Evolutionary conservation across 495 filamentous ascomycete species (phyloP).

Genomic region (Jackrogersella multiformis): DNA sequence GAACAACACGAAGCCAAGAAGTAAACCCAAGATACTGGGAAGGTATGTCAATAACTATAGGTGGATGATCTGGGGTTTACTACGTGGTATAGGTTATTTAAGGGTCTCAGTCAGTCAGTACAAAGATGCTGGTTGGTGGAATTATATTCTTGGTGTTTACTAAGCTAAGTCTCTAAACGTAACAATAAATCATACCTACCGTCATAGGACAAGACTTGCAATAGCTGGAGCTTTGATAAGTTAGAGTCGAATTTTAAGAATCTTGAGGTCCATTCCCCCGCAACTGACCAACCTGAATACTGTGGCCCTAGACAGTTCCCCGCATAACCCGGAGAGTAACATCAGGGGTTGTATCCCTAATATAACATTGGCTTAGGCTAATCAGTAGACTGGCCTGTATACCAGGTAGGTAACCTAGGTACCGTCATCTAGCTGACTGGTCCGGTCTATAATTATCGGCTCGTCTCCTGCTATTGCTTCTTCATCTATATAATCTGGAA

Average conservation of each 20-base stretch:
- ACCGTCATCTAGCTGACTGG: no score
- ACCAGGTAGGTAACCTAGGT: no score
- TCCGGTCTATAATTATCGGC: no score
- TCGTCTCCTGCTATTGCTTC: no score
- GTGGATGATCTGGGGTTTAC: conserved; percentile 38
- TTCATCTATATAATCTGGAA: no score
- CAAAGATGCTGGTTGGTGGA: conserved; percentile 13
- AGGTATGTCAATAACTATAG: conserved; percentile 23
- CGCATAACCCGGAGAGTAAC: conserved; percentile 18
- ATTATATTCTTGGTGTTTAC: neutral
- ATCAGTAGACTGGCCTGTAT: no score
- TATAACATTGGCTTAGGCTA: conserved; percentile 15
- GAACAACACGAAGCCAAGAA: conserved; percentile 21
- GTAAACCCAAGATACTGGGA: conserved; percentile 13
- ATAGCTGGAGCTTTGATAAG: neutral
- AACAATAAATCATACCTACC: no score
- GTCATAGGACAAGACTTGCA: neutral
- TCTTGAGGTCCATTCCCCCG: conserved; percentile 9
- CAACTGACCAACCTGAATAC: neutral
- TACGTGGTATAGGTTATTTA: conserved; percentile 5
- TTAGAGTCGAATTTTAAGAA: neutral
- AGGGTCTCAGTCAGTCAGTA: conserved; percentile 26
- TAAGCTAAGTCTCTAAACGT: no score
- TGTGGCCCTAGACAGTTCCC: conserved; percentile 11
- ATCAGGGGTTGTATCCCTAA: conserved; percentile 8